Percentiles rank a stretch among this genome's conserved stretches.
phyloP scores from a whole-genome alignment of 257 asterid genomes.

The Salvia rosmarinus region DNA sequence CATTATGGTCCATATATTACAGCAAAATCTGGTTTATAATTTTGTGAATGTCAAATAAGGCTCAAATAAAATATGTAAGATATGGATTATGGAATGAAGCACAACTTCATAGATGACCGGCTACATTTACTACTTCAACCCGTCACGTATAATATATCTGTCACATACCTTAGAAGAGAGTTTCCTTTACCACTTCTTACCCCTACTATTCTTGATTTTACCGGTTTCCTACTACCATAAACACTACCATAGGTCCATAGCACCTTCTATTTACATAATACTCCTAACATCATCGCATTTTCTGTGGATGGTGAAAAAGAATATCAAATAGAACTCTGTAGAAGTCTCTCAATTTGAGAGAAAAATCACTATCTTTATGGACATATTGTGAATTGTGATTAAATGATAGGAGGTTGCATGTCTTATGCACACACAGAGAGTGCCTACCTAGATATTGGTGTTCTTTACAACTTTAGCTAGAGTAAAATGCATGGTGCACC shows the following conservation, averaged over 20 bases:
- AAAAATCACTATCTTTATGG: not conserved
- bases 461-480: not conserved
- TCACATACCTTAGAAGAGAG: not conserved
- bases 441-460: not conserved
- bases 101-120: not conserved
- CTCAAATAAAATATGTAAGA: not conserved
- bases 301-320: not conserved
- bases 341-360: not conserved
- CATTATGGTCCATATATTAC: not conserved
- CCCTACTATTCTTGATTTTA: not conserved
- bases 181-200: not conserved
- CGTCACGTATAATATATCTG: not conserved
- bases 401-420: not conserved
- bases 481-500: not conserved
- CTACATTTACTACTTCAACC: not conserved
- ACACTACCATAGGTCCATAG: not conserved
- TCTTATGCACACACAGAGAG: slow-evolving; percentile 16
- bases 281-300: not conserved
- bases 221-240: not conserved
- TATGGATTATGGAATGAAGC: not conserved
- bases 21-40: not conserved
- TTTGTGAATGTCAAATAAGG: not conserved
- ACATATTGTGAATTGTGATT: not conserved
- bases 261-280: not conserved
- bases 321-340: not conserved